Base-by-base conservation (phyloP, 1,139 yeast species). In the Kodamaea sp. region DNA sequence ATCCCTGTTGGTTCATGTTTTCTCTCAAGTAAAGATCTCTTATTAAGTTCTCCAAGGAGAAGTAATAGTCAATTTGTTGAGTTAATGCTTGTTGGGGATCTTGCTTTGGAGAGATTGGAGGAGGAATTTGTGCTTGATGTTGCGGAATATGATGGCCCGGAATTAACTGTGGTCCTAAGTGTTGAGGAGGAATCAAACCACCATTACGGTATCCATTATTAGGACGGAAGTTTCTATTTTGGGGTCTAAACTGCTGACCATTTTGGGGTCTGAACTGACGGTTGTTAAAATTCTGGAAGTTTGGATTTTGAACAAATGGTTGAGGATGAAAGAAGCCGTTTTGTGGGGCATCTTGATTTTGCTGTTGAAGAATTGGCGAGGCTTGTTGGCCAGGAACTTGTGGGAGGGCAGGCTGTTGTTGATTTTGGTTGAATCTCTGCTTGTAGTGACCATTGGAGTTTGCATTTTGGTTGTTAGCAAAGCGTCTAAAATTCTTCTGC, bases 51-150 rank as follows among this genome's bases (percentile, higher is more conserved):
- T 89, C 96, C 37, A 83, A 73, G 18, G 94, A 83, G 61, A 92
- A 84, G 61, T 92, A 92, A 67, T 90, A 92, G 56, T 87, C 92
- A 39, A 89, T 68, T 69, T 89, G 97, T 48, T 75, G 76, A 18
- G 71, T 71, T 55, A 66, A 70, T 28, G 76, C 76, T 46, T 63
- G 61, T 42, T 59, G 61, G 23, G 76, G 76, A 43, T 69, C 70
- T 50, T 69, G 75, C 50, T 69, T 64, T 24, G 75, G 75, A 28
- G 73, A 66, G 43, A 70, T 68, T 38, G 76, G 76, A 21, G 76
- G 76, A 15, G 76, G 75, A 26, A 69, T 66, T 40, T 59, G 67
- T 19, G 53, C 51, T 31, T 62, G 68, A 14, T 55, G 51, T 14
- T 42, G 28, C 44, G 28, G 11, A 19, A 34, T 32, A 29, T 41